Evolutionary conservation across 225 moss, liverwort and hornwort genomes (phyloP).

Genomic region (Straminergon stramineum): DNA sequence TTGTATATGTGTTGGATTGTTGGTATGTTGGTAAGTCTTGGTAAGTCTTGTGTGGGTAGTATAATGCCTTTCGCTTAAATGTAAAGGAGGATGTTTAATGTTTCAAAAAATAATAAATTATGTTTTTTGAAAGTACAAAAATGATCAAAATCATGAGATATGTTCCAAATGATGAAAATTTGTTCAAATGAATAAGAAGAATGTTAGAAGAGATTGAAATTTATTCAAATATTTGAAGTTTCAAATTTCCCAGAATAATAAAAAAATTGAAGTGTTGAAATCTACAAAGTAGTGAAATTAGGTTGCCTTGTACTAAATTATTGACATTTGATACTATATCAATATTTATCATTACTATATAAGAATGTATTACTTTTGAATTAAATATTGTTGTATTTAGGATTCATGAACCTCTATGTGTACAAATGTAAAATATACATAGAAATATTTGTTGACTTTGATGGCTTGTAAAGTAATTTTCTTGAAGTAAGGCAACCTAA

Average conservation of each 20-base stretch:
- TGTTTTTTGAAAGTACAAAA: background rate
- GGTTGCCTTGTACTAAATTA: too few relatives aligned
- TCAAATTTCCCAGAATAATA: background rate
- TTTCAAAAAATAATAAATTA: background rate
- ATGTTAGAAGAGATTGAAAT: background rate
- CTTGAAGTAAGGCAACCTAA: too few relatives aligned
- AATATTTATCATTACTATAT: too few relatives aligned
- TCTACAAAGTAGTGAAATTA: background rate
- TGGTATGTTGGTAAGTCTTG: background rate
- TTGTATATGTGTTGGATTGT: background rate
- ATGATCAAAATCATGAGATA: background rate
- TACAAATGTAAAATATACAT: too few relatives aligned
- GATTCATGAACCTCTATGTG: too few relatives aligned
- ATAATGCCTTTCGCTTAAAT: background rate
- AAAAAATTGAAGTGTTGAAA: background rate
- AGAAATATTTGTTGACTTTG: too few relatives aligned
- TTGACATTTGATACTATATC: too few relatives aligned
- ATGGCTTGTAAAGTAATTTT: too few relatives aligned
- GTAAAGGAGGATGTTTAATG: background rate
- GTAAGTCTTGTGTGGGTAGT: background rate
- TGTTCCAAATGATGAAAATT: background rate
- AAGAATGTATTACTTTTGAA: too few relatives aligned
- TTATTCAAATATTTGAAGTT: background rate
- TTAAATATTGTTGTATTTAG: too few relatives aligned
- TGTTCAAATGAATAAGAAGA: background rate